Conservation (phyloP, 768 basidiomycete species). For the Naganishia kalamii region DNA sequence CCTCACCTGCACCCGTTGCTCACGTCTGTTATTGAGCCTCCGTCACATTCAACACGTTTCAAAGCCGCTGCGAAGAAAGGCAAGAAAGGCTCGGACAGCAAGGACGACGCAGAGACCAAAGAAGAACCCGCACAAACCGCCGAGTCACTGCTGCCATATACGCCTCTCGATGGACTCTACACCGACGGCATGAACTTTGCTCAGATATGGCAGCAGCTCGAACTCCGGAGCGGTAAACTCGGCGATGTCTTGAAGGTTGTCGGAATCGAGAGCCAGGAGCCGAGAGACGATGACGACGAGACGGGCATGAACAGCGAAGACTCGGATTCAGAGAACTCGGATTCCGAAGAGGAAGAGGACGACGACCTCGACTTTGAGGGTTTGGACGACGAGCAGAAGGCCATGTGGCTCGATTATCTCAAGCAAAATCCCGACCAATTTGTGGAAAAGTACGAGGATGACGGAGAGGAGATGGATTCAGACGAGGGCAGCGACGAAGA, state of each 20-base stretch:
- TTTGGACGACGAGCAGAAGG: conserved; percentile 39
- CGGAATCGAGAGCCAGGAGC: conserved; percentile 51
- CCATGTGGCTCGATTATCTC: conserved; percentile 16
- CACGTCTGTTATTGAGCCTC: conserved; percentile 59
- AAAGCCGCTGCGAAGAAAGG: conserved; percentile 44
- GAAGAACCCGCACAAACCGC: not conserved
- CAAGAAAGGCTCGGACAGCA: conserved; percentile 26
- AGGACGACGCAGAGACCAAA: not conserved
- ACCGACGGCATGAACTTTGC: conserved; percentile 72
- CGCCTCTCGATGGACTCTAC: conserved; percentile 70
- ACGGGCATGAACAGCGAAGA: conserved; percentile 45
- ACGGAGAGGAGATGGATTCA: conserved; percentile 14
- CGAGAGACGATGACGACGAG: conserved; percentile 39
- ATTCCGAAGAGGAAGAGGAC: conserved; percentile 30
- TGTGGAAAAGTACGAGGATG: conserved; percentile 38
- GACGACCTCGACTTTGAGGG: conserved; percentile 34
- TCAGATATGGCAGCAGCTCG: conserved; percentile 91
- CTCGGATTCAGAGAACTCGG: conserved; percentile 26
- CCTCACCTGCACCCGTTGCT: conserved; percentile 63
- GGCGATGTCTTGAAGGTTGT: conserved; percentile 63
- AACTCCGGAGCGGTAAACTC: conserved; percentile 66
- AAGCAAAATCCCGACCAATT: conserved; percentile 31
- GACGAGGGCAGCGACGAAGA: conserved; percentile 46
- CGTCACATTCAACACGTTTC: conserved; percentile 57
- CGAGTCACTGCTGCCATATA: conserved; percentile 46